phyloP scores from a whole-genome alignment of 352 stramenopile genomes.

The Pythium monospermum region DNA sequence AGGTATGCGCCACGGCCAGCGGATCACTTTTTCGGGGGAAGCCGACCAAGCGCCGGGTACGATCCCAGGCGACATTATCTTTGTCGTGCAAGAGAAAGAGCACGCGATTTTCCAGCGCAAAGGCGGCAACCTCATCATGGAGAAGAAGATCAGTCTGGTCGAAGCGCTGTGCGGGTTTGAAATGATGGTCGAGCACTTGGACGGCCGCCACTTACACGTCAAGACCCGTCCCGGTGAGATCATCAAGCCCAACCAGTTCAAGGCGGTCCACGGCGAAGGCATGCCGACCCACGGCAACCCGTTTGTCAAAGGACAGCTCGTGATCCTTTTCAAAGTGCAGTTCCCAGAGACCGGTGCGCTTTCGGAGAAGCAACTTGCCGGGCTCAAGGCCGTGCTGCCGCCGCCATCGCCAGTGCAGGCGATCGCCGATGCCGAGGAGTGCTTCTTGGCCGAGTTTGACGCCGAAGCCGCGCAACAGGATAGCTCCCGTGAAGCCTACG shows the following conservation, averaged over 20 bases:
- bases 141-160: constrained; percentile 94
- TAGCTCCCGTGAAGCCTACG: constrained; percentile 73
- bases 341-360: constrained; percentile 92
- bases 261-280: constrained; percentile 93
- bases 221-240: constrained; percentile 91
- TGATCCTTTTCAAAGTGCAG: constrained; percentile 96
- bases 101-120: constrained; percentile 95
- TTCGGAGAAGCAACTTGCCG: constrained; percentile 78
- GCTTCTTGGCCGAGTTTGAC: constrained; percentile 91
- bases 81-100: constrained; percentile 97
- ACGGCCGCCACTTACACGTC: constrained; percentile 89
- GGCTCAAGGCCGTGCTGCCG: constrained; percentile 58
- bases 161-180: constrained; percentile 91
- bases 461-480: constrained; percentile 84
- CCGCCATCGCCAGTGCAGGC: constrained; percentile 41
- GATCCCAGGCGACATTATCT: constrained; percentile 93
- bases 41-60: constrained; percentile 94
- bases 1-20: constrained; percentile 96
- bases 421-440: constrained; percentile 63
- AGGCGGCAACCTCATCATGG: constrained; percentile 94
- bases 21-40: constrained; percentile 96
- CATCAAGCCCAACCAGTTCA: constrained; percentile 92
- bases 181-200: constrained; percentile 92
- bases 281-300: constrained; percentile 98
- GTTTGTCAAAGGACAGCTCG: constrained; percentile 98